Base-by-base conservation (phyloP, 2,329 filamentous ascomycete genomes). In the Fusarium dlaminii region DNA sequence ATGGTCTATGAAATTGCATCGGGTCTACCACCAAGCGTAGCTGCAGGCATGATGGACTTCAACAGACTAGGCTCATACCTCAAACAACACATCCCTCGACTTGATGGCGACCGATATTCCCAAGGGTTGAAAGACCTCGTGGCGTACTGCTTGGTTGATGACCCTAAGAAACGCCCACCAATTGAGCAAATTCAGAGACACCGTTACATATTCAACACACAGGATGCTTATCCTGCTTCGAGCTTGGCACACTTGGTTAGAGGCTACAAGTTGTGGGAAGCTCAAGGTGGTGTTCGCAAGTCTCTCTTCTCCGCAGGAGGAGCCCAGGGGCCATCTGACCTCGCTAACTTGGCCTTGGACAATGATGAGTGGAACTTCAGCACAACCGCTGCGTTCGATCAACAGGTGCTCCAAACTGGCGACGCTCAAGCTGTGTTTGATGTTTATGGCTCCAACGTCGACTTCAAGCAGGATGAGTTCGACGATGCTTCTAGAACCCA, bases 1-100 rank as follows among this genome's bases (percentile, higher is more conserved):
- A 93, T 95, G 81, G 87, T 94, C 4, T 94, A 90, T 77, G 94
- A 96, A 81, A 93, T 96, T 81, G 93, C 94, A 2, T 94, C 92
- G 8, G 94, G 94, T 3, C 84, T 91, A 24, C 93, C 93, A 6
- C 94, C 94, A 1, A 93, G 93, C 74, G 90, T 89, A 46, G 85
- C 85, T 48, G 86, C 89, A 52, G 89, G 85, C 69, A 82, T 83
- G 73, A 82, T 83, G 73, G 80, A 83, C 67, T 79, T 83, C 57
- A 83, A 86, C 14, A 85, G 88, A 74, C 86, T 89, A 46, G 88
- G 88, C 34, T 87, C 84, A 57, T 87, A 90, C 73, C 83, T 92
- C 43, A 89, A 90, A 76, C 85, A 88, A 37, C 87, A 91, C 63
- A 87, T 89, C 11, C 93, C 94, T 15, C 87, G 91, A 4, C 87